Evolutionary conservation across 1,139 yeast genomes (phyloP), one percentile per base, ranked within the genome.

Genomic region (Debaryomyces udenii): DNA sequence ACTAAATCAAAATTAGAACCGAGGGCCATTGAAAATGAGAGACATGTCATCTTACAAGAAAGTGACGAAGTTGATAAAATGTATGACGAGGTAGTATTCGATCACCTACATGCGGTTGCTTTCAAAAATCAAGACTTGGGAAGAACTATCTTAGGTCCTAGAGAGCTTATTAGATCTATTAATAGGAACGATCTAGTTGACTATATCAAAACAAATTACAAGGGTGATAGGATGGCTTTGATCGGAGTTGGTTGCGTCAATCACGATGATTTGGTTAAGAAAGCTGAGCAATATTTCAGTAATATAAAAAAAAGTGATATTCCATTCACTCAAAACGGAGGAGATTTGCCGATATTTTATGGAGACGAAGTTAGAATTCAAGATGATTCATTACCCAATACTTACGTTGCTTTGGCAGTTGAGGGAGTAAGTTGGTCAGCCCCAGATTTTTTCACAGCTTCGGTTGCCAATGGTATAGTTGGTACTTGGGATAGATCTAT

Each of bases 401-500:
- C 97, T 2, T 95, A 93, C 66, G 81, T 90, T 43, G 99, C 97
- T 6, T 68, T 93, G 47, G 95, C 97, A 9, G 85, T 93, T n/a
- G 99, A 93, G 68, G 98, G 99, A 54, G 97, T 91, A 20, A 85
- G 96, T 36, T 93, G 99, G 99, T 85, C 88, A 26, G 89, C 95
- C 3, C 91, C 95, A 6, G 98, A 93, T 62, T 93, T 91, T 67
- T 91, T 90, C 70, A 86, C 95, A 22, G 97, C 96, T 2, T 76
- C 95, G 16, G 96, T 93, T 1, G 95, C 97, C 4, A 97, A 93
- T 68, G 97, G 98, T 11, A 86, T 93, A 47, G 85, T 93, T 37
- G 99, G 99, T 32, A 88, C 91, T 57, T 93, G 98, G 98, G 99
- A 93, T 64, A 82, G 99, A 59, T 84, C 96, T 7, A 70, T 86